These are phyloP conservation scores for Allomyces arbusculus DNA, from an alignment of 192 early-diverging fungal genomes.

Conservation along the genomic window DNA sequence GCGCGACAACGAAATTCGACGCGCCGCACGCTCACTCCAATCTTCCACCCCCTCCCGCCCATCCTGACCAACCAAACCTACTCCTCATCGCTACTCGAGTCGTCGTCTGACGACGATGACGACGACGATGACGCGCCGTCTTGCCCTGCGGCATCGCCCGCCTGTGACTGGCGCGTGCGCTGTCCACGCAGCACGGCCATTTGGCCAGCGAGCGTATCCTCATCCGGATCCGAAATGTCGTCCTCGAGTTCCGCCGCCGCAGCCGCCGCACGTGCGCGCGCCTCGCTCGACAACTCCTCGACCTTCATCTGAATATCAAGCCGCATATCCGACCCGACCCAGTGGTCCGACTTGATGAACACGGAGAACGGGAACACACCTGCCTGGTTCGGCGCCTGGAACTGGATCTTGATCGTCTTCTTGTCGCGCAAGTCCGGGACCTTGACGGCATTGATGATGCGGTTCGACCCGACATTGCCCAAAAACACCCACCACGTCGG, in stretches of 20 bases:
- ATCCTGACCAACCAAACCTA: not conserved
- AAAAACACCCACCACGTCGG: conserved; percentile 83
- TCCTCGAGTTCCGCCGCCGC: conserved; percentile 62
- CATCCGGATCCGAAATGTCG: conserved; percentile 90
- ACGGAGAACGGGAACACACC: conserved; percentile 65
- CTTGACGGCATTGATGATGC: conserved; percentile 57
- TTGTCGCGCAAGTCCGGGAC: conserved; percentile 48
- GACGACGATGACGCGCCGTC: not conserved
- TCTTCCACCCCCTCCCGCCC: too few relatives aligned
- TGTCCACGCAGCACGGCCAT: conserved; percentile 77
- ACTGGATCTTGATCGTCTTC: conserved; percentile 58
- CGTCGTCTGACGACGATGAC: not conserved
- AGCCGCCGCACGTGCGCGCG: conserved; percentile 48
- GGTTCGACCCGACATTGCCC: conserved; percentile 63
- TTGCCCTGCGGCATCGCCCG: not conserved
- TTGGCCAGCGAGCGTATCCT: conserved; percentile 86
- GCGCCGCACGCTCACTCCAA: too few relatives aligned
- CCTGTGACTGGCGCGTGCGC: conserved; percentile 1
- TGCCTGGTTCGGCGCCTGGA: conserved; percentile 76
- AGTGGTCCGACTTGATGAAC: conserved; percentile 73
- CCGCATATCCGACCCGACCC: conserved; percentile 59
- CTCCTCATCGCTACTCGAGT: not conserved
- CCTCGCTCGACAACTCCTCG: conserved; percentile 19
- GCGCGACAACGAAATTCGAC: too few relatives aligned
- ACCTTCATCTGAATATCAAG: conserved; percentile 50